A percentile compares a stretch with the other conserved stretches of the same genome.
These are phyloP conservation scores for Cytospora mali DNA, from an alignment of 2,329 filamentous ascomycete genomes.

Conservation along the genomic window DNA sequence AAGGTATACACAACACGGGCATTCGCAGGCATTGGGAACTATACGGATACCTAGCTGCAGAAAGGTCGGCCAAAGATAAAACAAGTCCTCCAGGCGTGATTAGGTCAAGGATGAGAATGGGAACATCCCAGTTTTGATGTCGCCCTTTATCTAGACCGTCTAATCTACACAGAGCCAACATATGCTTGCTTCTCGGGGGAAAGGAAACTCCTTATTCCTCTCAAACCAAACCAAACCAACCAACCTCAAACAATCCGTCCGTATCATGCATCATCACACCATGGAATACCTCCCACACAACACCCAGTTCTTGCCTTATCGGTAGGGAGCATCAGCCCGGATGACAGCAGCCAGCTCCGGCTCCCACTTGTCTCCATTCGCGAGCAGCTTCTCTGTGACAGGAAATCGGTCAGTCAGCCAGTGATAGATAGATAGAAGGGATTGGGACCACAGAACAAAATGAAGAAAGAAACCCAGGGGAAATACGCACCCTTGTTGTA, in stretches of 20 bases:
- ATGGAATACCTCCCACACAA: background rate
- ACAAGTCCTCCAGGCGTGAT: no score
- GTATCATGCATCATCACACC: background rate
- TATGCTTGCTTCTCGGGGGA: background rate
- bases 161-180: constrained; percentile 5
- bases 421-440: background rate
- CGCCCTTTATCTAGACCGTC: constrained; percentile 6
- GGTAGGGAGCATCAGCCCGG: constrained; percentile 89
- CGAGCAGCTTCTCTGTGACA: constrained; percentile 72
- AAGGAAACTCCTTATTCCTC: background rate
- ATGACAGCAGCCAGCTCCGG: constrained; percentile 91
- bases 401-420: constrained; percentile 32
- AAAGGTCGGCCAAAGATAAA: no score
- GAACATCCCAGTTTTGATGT: background rate
- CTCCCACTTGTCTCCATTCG: constrained; percentile 97
- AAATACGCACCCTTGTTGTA: constrained; percentile 79
- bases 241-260: background rate
- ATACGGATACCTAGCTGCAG: no score
- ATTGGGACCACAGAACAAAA: background rate
- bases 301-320: constrained; percentile 53
- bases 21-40: no score
- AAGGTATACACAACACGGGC: no score
- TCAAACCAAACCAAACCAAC: background rate
- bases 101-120: background rate
- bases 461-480: background rate